Evolutionary conservation across 768 basidiomycete species (phyloP).

Genomic region (Podaxis sp.): DNA sequence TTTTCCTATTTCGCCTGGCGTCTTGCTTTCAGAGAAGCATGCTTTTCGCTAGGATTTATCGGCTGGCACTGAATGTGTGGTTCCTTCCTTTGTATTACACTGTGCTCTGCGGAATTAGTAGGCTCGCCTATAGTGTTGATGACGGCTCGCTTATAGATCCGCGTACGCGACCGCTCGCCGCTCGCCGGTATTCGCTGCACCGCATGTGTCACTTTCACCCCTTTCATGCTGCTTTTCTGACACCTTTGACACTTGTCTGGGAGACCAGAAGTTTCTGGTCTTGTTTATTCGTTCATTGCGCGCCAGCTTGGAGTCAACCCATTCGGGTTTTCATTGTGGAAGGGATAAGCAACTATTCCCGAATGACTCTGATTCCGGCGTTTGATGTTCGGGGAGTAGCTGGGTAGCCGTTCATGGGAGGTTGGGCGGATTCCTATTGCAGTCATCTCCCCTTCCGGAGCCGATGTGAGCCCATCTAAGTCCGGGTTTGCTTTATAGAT

Average conservation of each 20-base stretch:
- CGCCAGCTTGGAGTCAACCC: not conserved
- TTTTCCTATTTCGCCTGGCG: not conserved
- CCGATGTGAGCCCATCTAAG: not conserved
- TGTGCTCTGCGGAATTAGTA: not conserved
- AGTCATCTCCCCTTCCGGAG: not conserved
- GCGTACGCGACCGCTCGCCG: not conserved
- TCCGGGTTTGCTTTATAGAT: not conserved
- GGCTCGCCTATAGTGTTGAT: not conserved
- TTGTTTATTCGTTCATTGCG: no score
- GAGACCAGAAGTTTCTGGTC: no score
- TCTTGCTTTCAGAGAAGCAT: not conserved
- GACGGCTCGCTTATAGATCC: not conserved
- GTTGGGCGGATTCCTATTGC: not conserved
- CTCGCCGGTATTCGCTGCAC: not conserved
- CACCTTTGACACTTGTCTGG: no score
- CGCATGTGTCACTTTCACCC: not conserved
- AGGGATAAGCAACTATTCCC: slow-evolving; percentile 4
- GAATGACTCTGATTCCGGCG: not conserved
- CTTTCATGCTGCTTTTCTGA: no score
- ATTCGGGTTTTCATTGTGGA: not conserved
- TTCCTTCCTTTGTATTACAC: not conserved
- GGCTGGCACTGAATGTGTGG: not conserved
- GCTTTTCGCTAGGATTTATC: not conserved
- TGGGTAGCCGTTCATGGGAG: not conserved
- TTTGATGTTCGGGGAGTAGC: not conserved